Base-by-base conservation (phyloP, 805 yeast genomes). In the Cyberlindnera mrakii region DNA sequence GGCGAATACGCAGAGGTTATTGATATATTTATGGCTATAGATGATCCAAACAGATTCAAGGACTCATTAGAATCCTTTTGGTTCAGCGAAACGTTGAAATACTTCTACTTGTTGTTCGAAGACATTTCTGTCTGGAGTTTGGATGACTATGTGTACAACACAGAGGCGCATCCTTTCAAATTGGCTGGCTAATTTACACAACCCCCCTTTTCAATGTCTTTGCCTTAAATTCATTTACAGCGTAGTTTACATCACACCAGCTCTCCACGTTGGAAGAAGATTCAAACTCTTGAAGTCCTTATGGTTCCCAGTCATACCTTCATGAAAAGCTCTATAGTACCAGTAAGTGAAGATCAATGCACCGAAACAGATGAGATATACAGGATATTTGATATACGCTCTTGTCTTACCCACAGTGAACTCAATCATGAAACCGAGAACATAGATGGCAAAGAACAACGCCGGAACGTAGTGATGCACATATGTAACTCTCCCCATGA, bases 391-490 rank as follows among this genome's bases (percentile, higher is more conserved):
- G 13, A 68, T 47, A 30, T 56, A 55, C 16, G 50, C 35, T 14
- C 44, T 49, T 41, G 54, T 43, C 43, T 57, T 39, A 29, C 57
- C 50, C 17, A 63, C 39, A 20, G 37, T 34, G 43, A 58, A 35
- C 40, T 60, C 65, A 33, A 65, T 44, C 30, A 57, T 46, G 54
- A 58, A 58, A 20, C 65, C 68, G 57, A 67, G 60, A 14, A 87
- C 82, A 50, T 90, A 68, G 70, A 89, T 82, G 40, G 98, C 98
- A 69, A 91, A 91, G 67, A 85, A 91, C 50, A 90, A 74, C 1
- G 98, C 96, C 13, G 99, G 99, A 52, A 89, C 77, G 65, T 91
- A 91, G 64, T 91, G 99, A 66, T 91, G 99, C 30, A 91, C 93
- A 62, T 93, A 91, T 2, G 96, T 89, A 44, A 93, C 97, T 71